Evolutionary conservation across 2,329 filamentous ascomycete genomes (phyloP), one percentile per base, ranked within the genome.

Genomic region (Madurella mycetomatis): DNA sequence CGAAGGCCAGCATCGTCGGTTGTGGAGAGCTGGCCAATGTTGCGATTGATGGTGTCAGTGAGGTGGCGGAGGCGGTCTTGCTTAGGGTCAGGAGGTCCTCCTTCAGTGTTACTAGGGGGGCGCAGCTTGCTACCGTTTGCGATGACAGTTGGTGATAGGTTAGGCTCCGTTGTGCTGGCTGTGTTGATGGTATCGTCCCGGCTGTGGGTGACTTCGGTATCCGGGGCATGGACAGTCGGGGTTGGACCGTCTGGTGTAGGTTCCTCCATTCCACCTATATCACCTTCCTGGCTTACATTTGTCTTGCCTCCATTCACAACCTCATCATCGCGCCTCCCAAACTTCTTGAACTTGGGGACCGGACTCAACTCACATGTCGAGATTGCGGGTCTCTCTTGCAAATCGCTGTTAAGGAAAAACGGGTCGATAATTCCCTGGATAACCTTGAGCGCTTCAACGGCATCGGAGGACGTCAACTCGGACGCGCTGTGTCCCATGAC

Each of bases 361-460:
- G 50, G 49, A 32, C 48, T 47, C 4, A 16, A 15, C 31, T 43
- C 43, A 44, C 47, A 43, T 13, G 41, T 53, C 5, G 48, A 40
- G 11, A 40, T 47, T n/a, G 30, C 17, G 16, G 16, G n/a, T 2
- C 32, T n/a, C 11, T 46, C 40, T 9, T n/a, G 34, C 8, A 17
- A 17, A 9, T 34, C 32, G 18, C 25, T 40, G 31, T 53, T 51
- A 47, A 50, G 34, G 37, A 59, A 54, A 32, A 47, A 57, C 4
- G 16, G 41, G 52, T 51, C 50, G 45, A 50, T 41, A 13, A 56
- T 32, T 1, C 45, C 50, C 4, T 61, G 56, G n/a, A 57, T 44
- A 11, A 39, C 52, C 32, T 49, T 52, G 49, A 57, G 49, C 3
- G 54, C 46, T 25, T 55, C 55, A 9, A 54, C 9, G 4, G 52